Conservation (phyloP, 1,139 yeast species). For the Candida sp. region DNA sequence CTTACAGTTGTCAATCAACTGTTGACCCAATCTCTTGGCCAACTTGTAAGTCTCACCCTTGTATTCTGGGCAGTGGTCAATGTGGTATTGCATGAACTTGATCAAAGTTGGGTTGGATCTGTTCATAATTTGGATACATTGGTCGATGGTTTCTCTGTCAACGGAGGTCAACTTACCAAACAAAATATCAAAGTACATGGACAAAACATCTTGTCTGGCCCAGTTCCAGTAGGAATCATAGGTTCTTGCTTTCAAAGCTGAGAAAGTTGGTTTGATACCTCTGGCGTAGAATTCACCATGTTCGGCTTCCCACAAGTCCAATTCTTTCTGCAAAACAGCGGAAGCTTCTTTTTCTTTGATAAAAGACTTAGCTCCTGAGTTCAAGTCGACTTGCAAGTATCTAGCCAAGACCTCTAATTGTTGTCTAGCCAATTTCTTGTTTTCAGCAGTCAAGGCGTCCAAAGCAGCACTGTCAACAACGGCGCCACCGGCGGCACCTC, state of each 20-base stretch:
- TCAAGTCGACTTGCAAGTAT: conserved; percentile 90
- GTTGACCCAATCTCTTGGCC: conserved; percentile 90
- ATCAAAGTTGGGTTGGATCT: conserved; percentile 93
- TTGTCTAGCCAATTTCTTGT: conserved; percentile 88
- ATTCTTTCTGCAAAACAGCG: conserved; percentile 80
- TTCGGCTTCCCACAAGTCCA: conserved; percentile 93
- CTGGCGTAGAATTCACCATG: conserved; percentile 95
- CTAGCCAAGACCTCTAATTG: conserved; percentile 96
- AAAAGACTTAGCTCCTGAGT: conserved; percentile 86
- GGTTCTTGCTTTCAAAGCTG: conserved; percentile 91
- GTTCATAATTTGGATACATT: conserved; percentile 98
- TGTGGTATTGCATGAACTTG: conserved; percentile 97
- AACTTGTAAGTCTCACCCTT: conserved; percentile 90
- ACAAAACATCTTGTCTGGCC: conserved; percentile 97
- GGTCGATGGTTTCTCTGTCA: conserved; percentile 95
- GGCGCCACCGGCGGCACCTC: conserved; percentile 78
- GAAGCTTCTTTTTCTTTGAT: conserved; percentile 91
- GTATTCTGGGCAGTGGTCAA: conserved; percentile 88
- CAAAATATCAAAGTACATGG: conserved; percentile 94
- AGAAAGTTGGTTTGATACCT: conserved; percentile 91
- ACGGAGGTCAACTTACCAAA: conserved; percentile 90
- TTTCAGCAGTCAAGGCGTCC: conserved; percentile 92
- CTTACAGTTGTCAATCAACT: conserved; percentile 93
- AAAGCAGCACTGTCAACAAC: conserved; percentile 96
- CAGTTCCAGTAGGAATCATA: conserved; percentile 99